Evolutionary conservation across 108 stramenopile species (phyloP), one percentile per base, ranked within the genome.

Genomic region (Skeletonema potamos): DNA sequence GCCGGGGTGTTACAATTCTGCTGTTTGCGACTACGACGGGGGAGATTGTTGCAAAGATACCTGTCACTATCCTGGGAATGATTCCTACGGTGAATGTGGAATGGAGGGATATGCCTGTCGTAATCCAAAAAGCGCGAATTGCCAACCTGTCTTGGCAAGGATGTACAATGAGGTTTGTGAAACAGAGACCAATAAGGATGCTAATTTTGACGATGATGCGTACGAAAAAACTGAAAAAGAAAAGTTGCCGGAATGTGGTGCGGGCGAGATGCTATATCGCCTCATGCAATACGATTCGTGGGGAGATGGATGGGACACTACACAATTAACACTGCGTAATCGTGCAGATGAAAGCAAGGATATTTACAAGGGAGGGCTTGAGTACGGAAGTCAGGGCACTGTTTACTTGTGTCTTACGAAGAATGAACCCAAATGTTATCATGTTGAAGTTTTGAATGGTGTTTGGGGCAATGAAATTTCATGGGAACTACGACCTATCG

Each of bases 31-130:
- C 12, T 96, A 71, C 48, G 96, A 96, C 55, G 92, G 91, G 2
- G 96, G 96, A 7, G 96, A 96, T 81, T 96, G 96, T 63, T 96
- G 96, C 61, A 81, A 89, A 63, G 92, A 91, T 54, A 87, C 89
- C 9, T 94, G 90, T 67, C 4, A 20, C 1, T 76, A 76, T 51
- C 66, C 61, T 8, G 71, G 72, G 0, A 54, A 11, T 20, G 60
- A 68, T 69, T 43, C 58, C 12, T 88, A 83, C 60, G 78, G 73
- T 13, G 65, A 81, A 12, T 96, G 96, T 68, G 96, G 96, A 20
- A 69, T 72, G 58, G 92, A 94, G 71, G 93, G 92, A n/a, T 96
- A 86, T 70, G 79, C 82, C 6, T 96, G 96, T 70, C 75, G 82
- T n/a, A 90, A 96, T 73, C 91, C 96, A 34, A 36, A 30, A 12